Evolutionary conservation across 352 stramenopile species (phyloP).

Genomic region (Phytophthora colocasiae): DNA sequence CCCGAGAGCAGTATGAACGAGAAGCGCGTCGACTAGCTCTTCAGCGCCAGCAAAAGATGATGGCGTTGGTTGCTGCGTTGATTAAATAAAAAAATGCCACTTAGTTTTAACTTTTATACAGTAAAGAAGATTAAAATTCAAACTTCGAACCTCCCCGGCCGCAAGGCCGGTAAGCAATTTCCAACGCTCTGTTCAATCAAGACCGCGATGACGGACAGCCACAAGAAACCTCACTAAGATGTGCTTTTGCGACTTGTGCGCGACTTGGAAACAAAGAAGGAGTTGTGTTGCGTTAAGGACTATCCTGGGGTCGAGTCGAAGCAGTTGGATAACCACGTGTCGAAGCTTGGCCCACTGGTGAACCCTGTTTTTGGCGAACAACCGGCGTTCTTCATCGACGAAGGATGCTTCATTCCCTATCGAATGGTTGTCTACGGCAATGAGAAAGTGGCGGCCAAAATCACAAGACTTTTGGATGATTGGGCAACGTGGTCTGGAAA

Average conservation of each 20-base stretch:
- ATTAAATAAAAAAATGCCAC: no score
- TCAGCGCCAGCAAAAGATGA: no score
- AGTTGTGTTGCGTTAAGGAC: constrained; percentile 25
- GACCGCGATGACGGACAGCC: constrained; percentile 10
- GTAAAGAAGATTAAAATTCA: no score
- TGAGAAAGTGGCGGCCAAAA: constrained; percentile 17
- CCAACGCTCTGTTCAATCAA: no score
- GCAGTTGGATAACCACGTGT: constrained; percentile 28
- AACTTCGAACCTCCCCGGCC: no score
- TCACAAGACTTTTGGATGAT: neutral
- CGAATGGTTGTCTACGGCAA: constrained; percentile 26
- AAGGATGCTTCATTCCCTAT: constrained; percentile 27
- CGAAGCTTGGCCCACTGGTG: constrained; percentile 21
- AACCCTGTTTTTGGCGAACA: constrained; percentile 33
- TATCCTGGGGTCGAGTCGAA: constrained; percentile 16
- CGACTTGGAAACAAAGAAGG: constrained; percentile 35
- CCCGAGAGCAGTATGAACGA: no score
- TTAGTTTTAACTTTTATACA: no score
- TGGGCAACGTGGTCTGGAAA: no score
- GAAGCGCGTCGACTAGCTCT: no score
- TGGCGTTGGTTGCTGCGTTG: no score
- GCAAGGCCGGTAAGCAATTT: no score
- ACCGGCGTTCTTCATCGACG: neutral
- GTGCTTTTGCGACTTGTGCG: constrained; percentile 24
- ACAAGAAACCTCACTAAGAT: constrained; percentile 22